Conservation (phyloP, 2,329 filamentous ascomycete genomes). For the Fusarium fracticaudum region DNA sequence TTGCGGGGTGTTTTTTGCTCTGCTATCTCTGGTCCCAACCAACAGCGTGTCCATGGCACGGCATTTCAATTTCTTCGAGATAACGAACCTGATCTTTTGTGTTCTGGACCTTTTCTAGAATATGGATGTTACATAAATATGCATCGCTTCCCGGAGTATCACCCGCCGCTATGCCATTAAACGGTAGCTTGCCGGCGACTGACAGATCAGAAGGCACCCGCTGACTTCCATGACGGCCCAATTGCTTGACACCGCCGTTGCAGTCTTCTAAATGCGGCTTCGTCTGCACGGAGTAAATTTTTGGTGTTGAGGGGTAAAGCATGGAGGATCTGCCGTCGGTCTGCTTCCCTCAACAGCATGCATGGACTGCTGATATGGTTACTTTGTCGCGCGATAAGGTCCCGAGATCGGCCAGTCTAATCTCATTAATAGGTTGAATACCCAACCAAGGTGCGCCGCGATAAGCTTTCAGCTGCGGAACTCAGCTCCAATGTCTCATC, state of each 20-base stretch:
- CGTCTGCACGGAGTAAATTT: fast-evolving
- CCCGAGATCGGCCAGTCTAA: background rate
- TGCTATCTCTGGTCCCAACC: slow-evolving; percentile 5
- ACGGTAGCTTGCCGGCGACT: background rate
- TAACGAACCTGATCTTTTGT: background rate
- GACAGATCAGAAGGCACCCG: background rate
- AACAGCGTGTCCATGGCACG: background rate
- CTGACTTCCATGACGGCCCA: background rate
- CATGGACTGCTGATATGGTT: background rate
- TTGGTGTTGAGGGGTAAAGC: background rate
- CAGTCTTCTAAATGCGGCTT: background rate
- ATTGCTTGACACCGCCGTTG: background rate
- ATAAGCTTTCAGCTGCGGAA: background rate
- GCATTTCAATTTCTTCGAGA: background rate
- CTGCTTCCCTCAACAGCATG: background rate
- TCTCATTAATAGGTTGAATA: too few species aligned
- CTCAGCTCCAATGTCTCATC: too few species aligned
- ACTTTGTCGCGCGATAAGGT: background rate
- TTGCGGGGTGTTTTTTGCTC: slow-evolving; percentile 3
- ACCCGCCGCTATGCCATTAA: background rate
- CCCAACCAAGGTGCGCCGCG: fast-evolving
- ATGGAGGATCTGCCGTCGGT: background rate
- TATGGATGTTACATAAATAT: background rate
- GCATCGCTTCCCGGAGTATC: background rate
- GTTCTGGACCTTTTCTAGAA: slow-evolving; percentile 5